These are phyloP conservation scores for Rubia balearica DNA, from an alignment of 305 asterid species.

Conservation along the genomic window DNA sequence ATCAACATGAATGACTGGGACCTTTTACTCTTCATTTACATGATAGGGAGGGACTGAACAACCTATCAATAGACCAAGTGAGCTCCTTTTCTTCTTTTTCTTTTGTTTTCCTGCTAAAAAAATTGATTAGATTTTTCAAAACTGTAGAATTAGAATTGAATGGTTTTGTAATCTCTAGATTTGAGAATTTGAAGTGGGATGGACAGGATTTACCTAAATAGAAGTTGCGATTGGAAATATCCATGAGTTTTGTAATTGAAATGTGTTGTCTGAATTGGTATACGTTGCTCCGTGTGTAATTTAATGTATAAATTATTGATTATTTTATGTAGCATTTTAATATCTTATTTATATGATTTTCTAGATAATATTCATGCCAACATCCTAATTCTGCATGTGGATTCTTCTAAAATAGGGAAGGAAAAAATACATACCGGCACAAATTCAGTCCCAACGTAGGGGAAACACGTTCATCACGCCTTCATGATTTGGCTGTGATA, in stretches of 20 bases:
- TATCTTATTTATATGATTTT: no score
- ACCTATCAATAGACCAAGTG: background rate
- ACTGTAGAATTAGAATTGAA: background rate
- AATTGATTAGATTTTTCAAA: background rate
- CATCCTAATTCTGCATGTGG: no score
- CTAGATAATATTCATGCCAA: no score
- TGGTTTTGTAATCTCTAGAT: background rate
- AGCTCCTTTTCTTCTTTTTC: background rate
- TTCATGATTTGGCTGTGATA: no score
- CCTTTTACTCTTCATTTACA: no score
- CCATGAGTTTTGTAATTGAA: background rate
- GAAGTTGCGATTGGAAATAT: background rate
- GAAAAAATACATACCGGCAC: no score
- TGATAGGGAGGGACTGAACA: no score
- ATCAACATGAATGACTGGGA: no score
- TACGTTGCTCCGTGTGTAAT: background rate
- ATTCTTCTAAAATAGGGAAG: no score
- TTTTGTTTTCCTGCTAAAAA: background rate
- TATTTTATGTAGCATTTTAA: no score
- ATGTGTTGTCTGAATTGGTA: background rate
- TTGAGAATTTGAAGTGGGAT: background rate
- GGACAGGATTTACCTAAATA: conserved; percentile 1
- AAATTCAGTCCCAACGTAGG: no score
- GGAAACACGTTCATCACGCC: no score
- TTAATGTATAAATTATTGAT: background rate